These are phyloP conservation scores for Vachellia pachyceras DNA, from an alignment of 306 rosid species.

Conservation along the genomic window DNA sequence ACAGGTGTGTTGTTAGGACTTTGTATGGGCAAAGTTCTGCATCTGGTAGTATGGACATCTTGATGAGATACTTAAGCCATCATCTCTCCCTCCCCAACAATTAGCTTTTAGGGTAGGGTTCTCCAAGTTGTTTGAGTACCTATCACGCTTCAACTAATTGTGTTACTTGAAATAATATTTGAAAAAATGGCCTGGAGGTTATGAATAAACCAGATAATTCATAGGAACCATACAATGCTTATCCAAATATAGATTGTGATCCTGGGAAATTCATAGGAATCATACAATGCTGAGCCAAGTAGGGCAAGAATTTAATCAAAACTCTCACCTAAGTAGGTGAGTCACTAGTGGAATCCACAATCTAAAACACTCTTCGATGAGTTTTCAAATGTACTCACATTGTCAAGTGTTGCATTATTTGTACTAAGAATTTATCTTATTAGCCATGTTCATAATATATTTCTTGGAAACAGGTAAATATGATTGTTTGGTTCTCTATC, in stretches of 20 bases:
- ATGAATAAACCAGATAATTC: not conserved
- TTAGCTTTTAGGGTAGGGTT: no score
- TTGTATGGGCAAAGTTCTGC: no score
- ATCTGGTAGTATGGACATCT: no score
- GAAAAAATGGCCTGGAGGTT: not conserved
- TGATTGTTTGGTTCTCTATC: not conserved
- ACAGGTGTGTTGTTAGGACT: no score
- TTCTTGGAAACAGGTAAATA: not conserved
- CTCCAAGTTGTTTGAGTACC: no score
- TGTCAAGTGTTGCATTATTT: not conserved
- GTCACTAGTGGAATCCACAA: not conserved
- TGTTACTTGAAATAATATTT: constrained; percentile 14
- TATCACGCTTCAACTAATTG: no score
- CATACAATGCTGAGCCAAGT: not conserved
- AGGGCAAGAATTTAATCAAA: not conserved
- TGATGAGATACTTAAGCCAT: no score
- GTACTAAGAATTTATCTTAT: not conserved
- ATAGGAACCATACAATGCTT: no score
- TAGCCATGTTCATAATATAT: not conserved
- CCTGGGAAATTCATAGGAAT: not conserved
- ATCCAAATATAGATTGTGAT: not conserved
- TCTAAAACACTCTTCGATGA: not conserved
- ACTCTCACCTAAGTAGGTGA: no score
- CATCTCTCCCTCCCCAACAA: no score
- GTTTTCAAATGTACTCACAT: not conserved